These are phyloP conservation scores for Candida namnaoensis DNA, from an alignment of 805 yeast genomes.

Conservation along the genomic window DNA sequence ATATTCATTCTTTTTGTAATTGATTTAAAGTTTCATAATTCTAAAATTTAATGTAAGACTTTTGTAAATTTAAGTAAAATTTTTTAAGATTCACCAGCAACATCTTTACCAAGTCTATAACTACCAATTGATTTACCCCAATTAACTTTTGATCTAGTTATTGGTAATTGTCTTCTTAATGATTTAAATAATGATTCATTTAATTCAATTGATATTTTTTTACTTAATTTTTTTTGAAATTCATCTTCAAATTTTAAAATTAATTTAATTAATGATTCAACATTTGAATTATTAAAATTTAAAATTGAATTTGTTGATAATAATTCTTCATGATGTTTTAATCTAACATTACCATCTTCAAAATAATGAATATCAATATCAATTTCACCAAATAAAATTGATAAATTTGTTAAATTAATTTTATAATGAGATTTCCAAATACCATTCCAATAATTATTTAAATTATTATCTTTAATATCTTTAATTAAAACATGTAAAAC, in stretches of 20 bases:
- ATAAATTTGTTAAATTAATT: constrained; percentile 22
- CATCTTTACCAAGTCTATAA: constrained; percentile 80
- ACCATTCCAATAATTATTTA: constrained; percentile 76
- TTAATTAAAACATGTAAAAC: constrained; percentile 40
- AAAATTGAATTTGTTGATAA: constrained; percentile 1
- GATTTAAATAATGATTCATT: constrained; percentile 79
- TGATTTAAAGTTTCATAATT: not conserved
- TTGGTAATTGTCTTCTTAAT: constrained; percentile 85
- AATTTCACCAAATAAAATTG: constrained; percentile 41
- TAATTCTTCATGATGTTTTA: constrained; percentile 32
- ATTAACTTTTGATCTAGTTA: constrained; percentile 82
- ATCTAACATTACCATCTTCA: constrained; percentile 92
- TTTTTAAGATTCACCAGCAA: constrained; percentile 30
- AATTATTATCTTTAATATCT: constrained; percentile 64
- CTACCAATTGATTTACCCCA: constrained; percentile 95
- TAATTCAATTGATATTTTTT: constrained; percentile 49
- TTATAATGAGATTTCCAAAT: constrained; percentile 71
- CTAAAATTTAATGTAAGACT: not conserved
- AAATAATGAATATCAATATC: constrained; percentile 79
- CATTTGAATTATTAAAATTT: not conserved
- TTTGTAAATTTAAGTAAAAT: not conserved
- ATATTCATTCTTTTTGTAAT: too few species aligned
- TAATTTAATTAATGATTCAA: constrained; percentile 26
- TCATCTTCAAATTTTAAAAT: constrained; percentile 51
- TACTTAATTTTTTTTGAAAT: constrained; percentile 51